Conservation (phyloP, 2,329 filamentous ascomycete species). For the Phyllosticta citrichinensis region DNA sequence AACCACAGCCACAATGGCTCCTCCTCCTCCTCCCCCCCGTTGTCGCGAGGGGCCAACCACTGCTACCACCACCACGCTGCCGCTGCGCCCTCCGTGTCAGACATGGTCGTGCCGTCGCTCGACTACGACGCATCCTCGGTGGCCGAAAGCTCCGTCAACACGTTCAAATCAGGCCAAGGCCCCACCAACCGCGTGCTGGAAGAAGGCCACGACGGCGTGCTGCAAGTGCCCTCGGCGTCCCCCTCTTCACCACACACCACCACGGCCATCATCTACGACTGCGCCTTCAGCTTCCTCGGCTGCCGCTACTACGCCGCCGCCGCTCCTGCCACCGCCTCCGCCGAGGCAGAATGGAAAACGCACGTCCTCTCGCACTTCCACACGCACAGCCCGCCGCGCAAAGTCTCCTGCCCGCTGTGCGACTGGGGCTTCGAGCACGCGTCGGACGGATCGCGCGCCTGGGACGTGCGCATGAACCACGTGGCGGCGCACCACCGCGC, state of each 20-base stretch:
- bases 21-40: neutral
- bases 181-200: conserved; percentile 18
- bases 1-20: neutral
- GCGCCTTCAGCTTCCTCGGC: conserved; percentile 25
- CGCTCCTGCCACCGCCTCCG: neutral
- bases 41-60: neutral
- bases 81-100: neutral
- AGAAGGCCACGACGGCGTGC: conserved; percentile 19
- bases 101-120: conserved; percentile 4
- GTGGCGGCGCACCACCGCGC: conserved; percentile 18
- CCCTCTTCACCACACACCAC: neutral
- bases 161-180: conserved; percentile 15
- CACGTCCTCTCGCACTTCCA: conserved; percentile 26
- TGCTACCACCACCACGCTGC: neutral
- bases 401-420: conserved; percentile 24
- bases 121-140: conserved; percentile 1
- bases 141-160: conserved; percentile 17
- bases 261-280: conserved; percentile 18
- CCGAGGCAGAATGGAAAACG: conserved; percentile 18
- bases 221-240: conserved; percentile 9
- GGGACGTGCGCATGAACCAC: conserved; percentile 22
- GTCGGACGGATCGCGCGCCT: conserved; percentile 11
- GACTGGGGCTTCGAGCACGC: conserved; percentile 17
- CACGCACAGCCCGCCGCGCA: conserved; percentile 22
- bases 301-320: conserved; percentile 17